phyloP scores from a whole-genome alignment of 2,329 filamentous ascomycete genomes.

The Paecilomyces fulvus region DNA sequence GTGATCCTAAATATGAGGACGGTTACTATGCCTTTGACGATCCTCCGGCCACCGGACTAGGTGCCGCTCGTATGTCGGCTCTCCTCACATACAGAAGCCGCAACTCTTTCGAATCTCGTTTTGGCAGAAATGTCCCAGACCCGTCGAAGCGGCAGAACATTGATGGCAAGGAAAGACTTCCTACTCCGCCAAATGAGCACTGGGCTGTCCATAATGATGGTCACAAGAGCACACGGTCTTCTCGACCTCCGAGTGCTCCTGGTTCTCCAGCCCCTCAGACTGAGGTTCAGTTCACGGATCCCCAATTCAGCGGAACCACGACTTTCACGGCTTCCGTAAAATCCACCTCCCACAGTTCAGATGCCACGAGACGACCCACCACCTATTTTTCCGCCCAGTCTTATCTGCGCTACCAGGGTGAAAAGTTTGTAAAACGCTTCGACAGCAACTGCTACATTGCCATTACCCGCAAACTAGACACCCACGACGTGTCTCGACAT shows the following conservation, averaged over 20 bases:
- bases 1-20: conserved; percentile 95
- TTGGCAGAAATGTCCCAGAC: conserved; percentile 87
- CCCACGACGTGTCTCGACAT: conserved; percentile 82
- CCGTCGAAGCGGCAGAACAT: conserved; percentile 76
- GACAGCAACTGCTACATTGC: conserved; percentile 99
- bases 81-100: conserved; percentile 92
- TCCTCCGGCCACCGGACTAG: conserved; percentile 76
- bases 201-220: conserved; percentile 79
- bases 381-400: conserved; percentile 99
- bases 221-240: conserved; percentile 55
- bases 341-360: conserved; percentile 16
- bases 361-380: conserved; percentile 41
- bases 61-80: conserved; percentile 93
- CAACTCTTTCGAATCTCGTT: conserved; percentile 92
- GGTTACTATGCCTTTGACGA: conserved; percentile 88
- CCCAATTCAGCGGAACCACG: conserved; percentile 62
- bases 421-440: conserved; percentile 94
- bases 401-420: conserved; percentile 90
- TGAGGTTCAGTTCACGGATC: conserved; percentile 45
- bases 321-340: conserved; percentile 38
- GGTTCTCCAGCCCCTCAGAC: conserved; percentile 17
- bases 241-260: conserved; percentile 33
- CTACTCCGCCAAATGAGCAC: conserved; percentile 60
- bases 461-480: conserved; percentile 95
- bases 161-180: conserved; percentile 53